phyloP scores from a whole-genome alignment of 2,329 filamentous ascomycete species.

The Aspergillus clavatus region DNA sequence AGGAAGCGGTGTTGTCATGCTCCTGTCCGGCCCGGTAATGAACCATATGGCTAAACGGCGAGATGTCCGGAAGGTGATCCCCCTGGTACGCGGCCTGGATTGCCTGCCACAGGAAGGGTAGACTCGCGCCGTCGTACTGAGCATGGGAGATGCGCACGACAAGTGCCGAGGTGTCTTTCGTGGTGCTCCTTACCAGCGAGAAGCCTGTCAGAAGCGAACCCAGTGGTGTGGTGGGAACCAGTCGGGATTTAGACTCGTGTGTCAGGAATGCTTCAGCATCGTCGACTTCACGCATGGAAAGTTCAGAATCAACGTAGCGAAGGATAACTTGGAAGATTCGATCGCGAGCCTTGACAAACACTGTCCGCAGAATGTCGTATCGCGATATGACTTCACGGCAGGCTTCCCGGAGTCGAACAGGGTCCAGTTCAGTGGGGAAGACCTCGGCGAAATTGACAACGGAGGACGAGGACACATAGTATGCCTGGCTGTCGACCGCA shows the following conservation, averaged over 20 bases:
- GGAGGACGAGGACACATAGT: too few species aligned
- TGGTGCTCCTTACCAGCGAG: slow-evolving; percentile 3
- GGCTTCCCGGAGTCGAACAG: too few species aligned
- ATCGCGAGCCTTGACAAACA: not conserved
- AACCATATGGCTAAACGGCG: slow-evolving; percentile 5
- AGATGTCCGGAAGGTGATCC: not conserved
- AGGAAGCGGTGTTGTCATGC: not conserved
- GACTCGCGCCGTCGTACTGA: slow-evolving; percentile 3
- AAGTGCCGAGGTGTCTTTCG: not conserved
- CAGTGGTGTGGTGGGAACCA: not conserved
- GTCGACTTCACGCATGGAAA: slow-evolving; percentile 7
- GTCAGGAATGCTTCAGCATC: slow-evolving; percentile 4
- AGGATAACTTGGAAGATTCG: slow-evolving; percentile 8
- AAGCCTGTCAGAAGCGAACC: not conserved
- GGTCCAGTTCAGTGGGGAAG: too few species aligned
- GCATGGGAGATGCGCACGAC: slow-evolving; percentile 4
- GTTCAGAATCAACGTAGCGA: not conserved
- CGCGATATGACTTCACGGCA: too few species aligned
- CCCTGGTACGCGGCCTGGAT: slow-evolving; percentile 5
- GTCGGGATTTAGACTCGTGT: not conserved
- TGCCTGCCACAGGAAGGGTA: slow-evolving; percentile 5
- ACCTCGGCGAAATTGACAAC: too few species aligned
- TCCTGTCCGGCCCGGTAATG: not conserved
- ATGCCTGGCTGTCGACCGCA: too few species aligned
- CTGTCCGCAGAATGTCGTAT: too few species aligned